Evolutionary conservation across 2,329 filamentous ascomycete species (phyloP).

Genomic region (Sclerotinia borealis): DNA sequence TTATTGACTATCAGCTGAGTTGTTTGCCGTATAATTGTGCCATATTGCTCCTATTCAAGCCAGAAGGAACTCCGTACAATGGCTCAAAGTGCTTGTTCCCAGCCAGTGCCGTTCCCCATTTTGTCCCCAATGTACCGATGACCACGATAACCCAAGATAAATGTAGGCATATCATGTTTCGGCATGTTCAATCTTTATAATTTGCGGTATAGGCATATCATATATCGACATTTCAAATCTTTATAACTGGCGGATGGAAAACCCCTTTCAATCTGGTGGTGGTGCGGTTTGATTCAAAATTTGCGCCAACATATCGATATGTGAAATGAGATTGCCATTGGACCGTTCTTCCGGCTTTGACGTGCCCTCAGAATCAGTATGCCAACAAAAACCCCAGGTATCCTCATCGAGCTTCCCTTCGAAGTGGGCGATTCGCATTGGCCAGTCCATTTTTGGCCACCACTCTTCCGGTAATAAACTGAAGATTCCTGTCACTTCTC

Average conservation of each 20-base stretch:
- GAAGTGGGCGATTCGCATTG: conserved; percentile 27
- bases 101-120: not conserved
- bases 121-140: not conserved
- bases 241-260: not conserved
- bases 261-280: conserved; percentile 21
- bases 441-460: conserved; percentile 32
- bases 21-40: not conserved
- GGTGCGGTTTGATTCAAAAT: conserved; percentile 23
- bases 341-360: conserved; percentile 17
- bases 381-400: conserved; percentile 25
- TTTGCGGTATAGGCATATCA: not conserved
- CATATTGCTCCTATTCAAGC: not conserved
- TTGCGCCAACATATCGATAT: conserved; percentile 27
- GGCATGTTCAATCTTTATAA: not conserved
- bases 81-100: not conserved
- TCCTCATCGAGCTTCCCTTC: conserved; percentile 28
- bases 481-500: conserved; percentile 54
- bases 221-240: not conserved
- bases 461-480: conserved; percentile 27
- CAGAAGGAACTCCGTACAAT: not conserved
- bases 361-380: conserved; percentile 9
- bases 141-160: not conserved
- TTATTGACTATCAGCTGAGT: not conserved
- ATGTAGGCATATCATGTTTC: not conserved
- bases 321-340: conserved; percentile 16